Conservation (phyloP, 2,329 filamentous ascomycete species). For the Fusarium sp. region DNA sequence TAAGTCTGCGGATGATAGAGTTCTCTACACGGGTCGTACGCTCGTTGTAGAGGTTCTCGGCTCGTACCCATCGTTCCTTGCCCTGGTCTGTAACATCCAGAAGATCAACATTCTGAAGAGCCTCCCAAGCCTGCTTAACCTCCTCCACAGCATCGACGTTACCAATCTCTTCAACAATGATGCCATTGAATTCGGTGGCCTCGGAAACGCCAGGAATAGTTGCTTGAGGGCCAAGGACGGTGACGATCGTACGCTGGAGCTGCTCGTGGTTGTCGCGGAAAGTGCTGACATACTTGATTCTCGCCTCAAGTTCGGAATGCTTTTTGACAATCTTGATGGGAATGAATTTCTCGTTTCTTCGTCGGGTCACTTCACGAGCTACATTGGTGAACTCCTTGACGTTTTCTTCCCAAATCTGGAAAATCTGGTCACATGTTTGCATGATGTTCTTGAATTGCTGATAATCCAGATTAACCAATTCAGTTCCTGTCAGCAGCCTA, state of each 20-base stretch:
- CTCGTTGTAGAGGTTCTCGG: conserved; percentile 96
- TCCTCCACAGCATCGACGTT: conserved; percentile 98
- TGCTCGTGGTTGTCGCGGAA: conserved; percentile 99
- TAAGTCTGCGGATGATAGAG: conserved; percentile 93
- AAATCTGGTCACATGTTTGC: conserved; percentile 83
- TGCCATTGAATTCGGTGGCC: conserved; percentile 63
- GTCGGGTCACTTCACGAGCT: conserved; percentile 90
- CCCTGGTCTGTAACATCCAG: conserved; percentile 91
- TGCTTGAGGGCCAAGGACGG: conserved; percentile 84
- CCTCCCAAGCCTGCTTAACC: conserved; percentile 92
- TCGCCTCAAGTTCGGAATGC: conserved; percentile 87
- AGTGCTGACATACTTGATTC: conserved; percentile 90
- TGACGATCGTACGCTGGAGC: conserved; percentile 93
- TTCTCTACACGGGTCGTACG: conserved; percentile 97
- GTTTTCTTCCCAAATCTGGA: conserved; percentile 92
- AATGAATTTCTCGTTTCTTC: conserved; percentile 97
- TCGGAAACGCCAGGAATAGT: conserved; percentile 63
- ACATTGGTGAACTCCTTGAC: conserved; percentile 98
- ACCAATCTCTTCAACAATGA: conserved; percentile 91
- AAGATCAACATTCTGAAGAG: conserved; percentile 92
- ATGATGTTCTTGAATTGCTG: conserved; percentile 88
- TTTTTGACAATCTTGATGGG: conserved; percentile 94
- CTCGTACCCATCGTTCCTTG: conserved; percentile 89
- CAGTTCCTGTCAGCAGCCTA: conserved; percentile 81
- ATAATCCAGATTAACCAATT: conserved; percentile 91